A percentile compares a stretch with the other conserved stretches of the same genome.
Evolutionary conservation across 2,329 filamentous ascomycete genomes (phyloP).

Genomic region (Aspergillus unguis): DNA sequence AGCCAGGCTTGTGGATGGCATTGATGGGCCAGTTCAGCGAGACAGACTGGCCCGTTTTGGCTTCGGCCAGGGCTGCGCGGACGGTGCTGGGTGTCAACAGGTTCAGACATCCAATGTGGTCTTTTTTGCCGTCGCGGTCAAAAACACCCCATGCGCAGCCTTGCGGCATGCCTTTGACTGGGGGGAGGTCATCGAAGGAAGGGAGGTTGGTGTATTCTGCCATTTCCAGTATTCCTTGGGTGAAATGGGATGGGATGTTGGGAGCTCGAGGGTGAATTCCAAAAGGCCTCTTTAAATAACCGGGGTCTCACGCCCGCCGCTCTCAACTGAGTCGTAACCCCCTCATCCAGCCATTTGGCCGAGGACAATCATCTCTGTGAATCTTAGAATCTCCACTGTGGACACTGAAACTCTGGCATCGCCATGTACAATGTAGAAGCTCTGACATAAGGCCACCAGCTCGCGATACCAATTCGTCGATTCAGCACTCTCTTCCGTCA

Average conservation of each 20-base stretch:
- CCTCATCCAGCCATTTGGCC: not conserved
- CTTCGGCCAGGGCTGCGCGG: slow-evolving; percentile 41
- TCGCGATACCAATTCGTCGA: no score
- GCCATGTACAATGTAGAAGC: no score
- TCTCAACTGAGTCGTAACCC: not conserved
- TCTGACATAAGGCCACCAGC: no score
- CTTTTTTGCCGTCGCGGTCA: slow-evolving; percentile 40
- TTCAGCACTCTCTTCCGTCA: no score
- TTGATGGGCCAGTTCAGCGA: slow-evolving; percentile 37
- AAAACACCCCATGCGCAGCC: slow-evolving; percentile 46
- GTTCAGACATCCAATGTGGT: slow-evolving; percentile 46
- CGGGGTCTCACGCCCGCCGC: not conserved
- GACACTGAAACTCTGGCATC: no score
- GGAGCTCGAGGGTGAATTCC: not conserved
- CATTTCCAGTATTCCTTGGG: not conserved
- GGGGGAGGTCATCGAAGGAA: slow-evolving; percentile 41
- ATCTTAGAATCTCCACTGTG: no score
- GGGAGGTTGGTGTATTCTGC: slow-evolving; percentile 18
- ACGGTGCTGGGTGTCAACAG: slow-evolving; percentile 45
- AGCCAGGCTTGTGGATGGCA: slow-evolving; percentile 37
- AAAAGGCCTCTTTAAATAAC: not conserved
- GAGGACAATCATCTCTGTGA: not conserved
- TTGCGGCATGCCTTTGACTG: slow-evolving; percentile 40
- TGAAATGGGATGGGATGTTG: not conserved
- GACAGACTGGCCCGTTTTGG: slow-evolving; percentile 41